Evolutionary conservation across 305 asterid species (phyloP), one percentile per base, ranked within the genome.

Genomic region (Rubia tinctorum): DNA sequence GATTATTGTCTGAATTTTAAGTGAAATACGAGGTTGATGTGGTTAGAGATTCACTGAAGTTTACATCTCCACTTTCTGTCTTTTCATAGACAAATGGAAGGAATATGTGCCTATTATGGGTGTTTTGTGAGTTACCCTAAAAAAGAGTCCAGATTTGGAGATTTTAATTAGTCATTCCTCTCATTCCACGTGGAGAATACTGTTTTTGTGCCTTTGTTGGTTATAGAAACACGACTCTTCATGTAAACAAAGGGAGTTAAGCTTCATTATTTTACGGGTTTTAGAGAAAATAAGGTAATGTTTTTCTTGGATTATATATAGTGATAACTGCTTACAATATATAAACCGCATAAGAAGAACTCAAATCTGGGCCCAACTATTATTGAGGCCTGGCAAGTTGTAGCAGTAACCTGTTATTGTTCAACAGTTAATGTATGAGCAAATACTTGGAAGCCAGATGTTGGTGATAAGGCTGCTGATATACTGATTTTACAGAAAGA

Each of bases 341-440:
- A 49, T 51, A 40, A 23, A 23, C 44, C 22, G 9, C 42, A 25
- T 61, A 51, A 43, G 56, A 49, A 49, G 17, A 49, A 49, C 20
- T 53, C 23, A 53, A 53, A 70, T 34, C 30, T 69, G 45, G 30
- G 69, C 58, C 71, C 22, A 40, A 14, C 40, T 61, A 69, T 20
- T 61, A 62, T 20, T 61, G 75, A 64, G 71, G 63, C 23, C 30
- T 69, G 37, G 65, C 40, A 49, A 66, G 7, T 43, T 13, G 71
- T 68, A 56, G 49, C 42, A 59, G 40, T 34, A 75, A 58, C 58
- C 22, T 51, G 58, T 17, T 51, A 2, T 51, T 53, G 60, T 53
- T 53, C 60, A 53, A 53, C 60, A 53, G 23, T 18, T 53, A 9
- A 17, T 17, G 22, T 53, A 53, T 6, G 60, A 22, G 60, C 22